phyloP scores from a whole-genome alignment of 2,329 filamentous ascomycete genomes.

The Tolypocladium inflatum region DNA sequence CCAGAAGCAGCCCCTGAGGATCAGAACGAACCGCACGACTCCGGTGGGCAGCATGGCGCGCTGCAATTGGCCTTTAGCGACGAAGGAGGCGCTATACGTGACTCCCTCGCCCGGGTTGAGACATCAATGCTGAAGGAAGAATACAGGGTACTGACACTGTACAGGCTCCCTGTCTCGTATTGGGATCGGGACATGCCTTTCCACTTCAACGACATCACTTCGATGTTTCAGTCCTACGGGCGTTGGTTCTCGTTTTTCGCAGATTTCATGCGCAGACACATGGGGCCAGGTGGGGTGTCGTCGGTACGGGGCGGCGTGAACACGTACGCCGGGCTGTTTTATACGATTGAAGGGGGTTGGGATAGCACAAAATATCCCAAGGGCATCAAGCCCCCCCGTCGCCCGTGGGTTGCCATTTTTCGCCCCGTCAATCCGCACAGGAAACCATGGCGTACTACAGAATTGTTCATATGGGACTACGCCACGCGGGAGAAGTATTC shows the following conservation, averaged over 20 bases:
- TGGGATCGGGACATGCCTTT: constrained; percentile 15
- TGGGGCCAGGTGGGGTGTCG: background rate
- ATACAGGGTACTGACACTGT: constrained; percentile 20
- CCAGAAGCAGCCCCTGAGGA: constrained; percentile 18
- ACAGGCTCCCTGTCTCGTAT: constrained; percentile 31
- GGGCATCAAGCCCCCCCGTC: constrained; percentile 16
- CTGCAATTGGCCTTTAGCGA: constrained; percentile 1
- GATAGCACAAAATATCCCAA: constrained; percentile 5
- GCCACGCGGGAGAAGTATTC: constrained; percentile 16
- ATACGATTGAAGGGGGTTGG: constrained; percentile 22
- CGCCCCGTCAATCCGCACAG: constrained; percentile 31
- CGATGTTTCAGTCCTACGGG: constrained; percentile 10
- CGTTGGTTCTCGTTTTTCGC: constrained; percentile 14
- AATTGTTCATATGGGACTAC: constrained; percentile 48
- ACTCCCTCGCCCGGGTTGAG: background rate
- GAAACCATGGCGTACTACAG: constrained; percentile 21
- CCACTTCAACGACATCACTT: constrained; percentile 11
- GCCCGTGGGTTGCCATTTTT: constrained; percentile 42
- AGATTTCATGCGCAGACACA: background rate
- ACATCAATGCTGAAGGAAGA: background rate
- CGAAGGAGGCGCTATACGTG: background rate
- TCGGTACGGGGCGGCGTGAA: constrained; percentile 1
- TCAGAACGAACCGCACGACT: constrained; percentile 1
- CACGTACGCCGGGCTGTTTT: constrained; percentile 35
- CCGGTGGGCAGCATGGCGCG: background rate